These are phyloP conservation scores for Diaporthe destruens DNA, from an alignment of 2,329 filamentous ascomycete species.

Conservation along the genomic window DNA sequence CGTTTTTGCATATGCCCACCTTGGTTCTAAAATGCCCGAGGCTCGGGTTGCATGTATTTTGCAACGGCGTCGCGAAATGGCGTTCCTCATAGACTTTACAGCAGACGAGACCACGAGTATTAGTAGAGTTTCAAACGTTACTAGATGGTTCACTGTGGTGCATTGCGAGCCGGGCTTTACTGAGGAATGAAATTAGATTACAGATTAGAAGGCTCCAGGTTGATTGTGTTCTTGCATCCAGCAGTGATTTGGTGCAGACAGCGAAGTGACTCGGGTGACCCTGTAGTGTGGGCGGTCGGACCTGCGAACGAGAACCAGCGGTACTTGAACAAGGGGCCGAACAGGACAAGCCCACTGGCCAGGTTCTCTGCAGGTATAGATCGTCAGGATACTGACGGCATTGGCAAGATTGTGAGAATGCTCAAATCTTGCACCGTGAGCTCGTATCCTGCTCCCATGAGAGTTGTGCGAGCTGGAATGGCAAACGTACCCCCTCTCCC, in stretches of 20 bases:
- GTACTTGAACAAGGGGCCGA: not conserved
- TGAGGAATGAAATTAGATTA: conserved; percentile 2
- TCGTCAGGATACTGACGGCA: not conserved
- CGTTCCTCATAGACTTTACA: conserved; percentile 24
- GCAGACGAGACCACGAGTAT: conserved; percentile 16
- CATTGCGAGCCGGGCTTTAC: conserved; percentile 15
- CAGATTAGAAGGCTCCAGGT: not conserved
- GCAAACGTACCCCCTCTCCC: too few species aligned
- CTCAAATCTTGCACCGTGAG: not conserved
- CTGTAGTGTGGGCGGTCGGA: not conserved
- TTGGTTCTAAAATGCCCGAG: not conserved
- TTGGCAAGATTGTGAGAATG: not conserved
- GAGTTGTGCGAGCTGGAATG: not conserved
- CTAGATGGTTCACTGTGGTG: conserved; percentile 9
- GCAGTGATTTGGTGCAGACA: not conserved
- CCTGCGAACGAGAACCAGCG: not conserved
- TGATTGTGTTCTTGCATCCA: too few species aligned
- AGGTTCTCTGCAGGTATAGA: not conserved
- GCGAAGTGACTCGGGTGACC: not conserved
- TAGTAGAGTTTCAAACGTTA: not conserved
- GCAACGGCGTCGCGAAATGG: not conserved
- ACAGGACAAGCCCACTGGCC: not conserved
- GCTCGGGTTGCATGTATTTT: not conserved
- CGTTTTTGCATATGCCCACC: not conserved
- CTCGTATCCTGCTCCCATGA: not conserved